These are phyloP conservation scores for Colletotrichum coccodes DNA, from an alignment of 2,329 filamentous ascomycete species.

Conservation along the genomic window DNA sequence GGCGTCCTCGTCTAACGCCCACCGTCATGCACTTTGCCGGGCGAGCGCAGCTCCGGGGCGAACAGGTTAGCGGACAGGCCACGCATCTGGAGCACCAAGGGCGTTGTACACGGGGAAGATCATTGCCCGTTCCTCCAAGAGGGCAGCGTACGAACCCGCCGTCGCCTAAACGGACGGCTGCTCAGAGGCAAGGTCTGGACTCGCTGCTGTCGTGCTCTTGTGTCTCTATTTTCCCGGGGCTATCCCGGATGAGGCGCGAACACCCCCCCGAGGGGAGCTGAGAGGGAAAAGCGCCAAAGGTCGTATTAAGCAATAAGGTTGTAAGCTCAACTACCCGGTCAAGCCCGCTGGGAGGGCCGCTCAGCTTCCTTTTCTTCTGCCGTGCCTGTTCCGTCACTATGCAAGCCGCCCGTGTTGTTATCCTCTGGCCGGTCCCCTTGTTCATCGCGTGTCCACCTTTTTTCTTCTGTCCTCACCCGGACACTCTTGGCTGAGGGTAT, in stretches of 20 bases:
- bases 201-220: not conserved
- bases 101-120: not conserved
- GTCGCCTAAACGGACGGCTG: no score
- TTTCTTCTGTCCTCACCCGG: no score
- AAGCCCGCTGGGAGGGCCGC: not conserved
- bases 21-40: not conserved
- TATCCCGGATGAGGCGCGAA: not conserved
- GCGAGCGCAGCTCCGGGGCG: not conserved
- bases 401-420: no score
- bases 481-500: no score
- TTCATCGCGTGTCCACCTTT: no score
- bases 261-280: not conserved
- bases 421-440: no score
- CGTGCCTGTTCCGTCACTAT: no score
- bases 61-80: not conserved
- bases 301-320: not conserved
- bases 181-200: not conserved
- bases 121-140: not conserved
- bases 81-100: not conserved
- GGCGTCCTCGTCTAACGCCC: not conserved
- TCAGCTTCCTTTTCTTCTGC: no score
- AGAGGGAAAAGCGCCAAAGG: not conserved
- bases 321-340: not conserved
- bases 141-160: no score
- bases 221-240: not conserved